Evolutionary conservation across 169 alveolate genomes (phyloP).

Genomic region (Plasmodium gonderi): DNA sequence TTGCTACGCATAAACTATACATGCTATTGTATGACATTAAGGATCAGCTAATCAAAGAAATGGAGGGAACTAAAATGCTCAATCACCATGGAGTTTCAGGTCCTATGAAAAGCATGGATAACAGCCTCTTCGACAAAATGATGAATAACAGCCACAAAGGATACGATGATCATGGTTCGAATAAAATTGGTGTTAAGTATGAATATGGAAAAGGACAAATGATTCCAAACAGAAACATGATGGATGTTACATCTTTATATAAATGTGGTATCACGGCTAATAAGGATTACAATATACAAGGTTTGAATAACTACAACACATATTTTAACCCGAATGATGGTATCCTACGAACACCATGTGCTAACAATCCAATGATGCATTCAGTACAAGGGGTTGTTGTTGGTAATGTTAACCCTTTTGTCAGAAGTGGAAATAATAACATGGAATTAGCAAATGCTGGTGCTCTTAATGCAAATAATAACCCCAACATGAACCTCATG

Average conservation of each 20-base stretch:
- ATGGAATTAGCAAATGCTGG: neutral
- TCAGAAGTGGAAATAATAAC: neutral
- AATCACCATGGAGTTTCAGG: conserved; percentile 1
- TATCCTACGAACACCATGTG: neutral
- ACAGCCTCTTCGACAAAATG: conserved; percentile 2
- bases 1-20: conserved; percentile 64
- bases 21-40: conserved; percentile 46
- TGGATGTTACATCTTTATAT: neutral
- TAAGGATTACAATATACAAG: neutral
- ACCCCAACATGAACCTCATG: neutral
- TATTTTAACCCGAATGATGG: conserved; percentile 5
- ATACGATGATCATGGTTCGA: neutral
- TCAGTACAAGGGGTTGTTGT: neutral
- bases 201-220: neutral
- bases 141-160: conserved; percentile 1
- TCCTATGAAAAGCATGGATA: neutral
- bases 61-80: neutral
- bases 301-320: conserved; percentile 9
- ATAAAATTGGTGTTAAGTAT: neutral
- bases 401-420: neutral
- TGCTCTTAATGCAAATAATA: neutral
- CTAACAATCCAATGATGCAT: conserved; percentile 23
- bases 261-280: neutral
- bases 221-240: conserved; percentile 5
- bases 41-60: conserved; percentile 57